phyloP scores from a whole-genome alignment of 768 basidiomycete species.

The Gloeopeniophorella convolvens region DNA sequence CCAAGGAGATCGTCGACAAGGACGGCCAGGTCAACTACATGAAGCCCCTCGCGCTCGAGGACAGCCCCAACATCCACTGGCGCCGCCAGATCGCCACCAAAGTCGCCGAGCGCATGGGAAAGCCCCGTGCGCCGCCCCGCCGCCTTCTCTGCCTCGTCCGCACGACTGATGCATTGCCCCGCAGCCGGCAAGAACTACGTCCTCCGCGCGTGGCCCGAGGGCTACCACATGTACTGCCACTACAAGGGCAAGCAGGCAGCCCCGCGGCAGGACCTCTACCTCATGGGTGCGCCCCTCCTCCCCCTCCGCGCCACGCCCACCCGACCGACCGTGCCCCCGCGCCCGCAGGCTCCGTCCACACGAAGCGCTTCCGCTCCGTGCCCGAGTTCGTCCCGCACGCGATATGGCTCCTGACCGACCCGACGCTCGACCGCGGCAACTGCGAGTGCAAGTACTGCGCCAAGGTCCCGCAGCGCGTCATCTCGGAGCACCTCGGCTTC shows the following conservation, averaged over 20 bases:
- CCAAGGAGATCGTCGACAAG: conserved; percentile 42
- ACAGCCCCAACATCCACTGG: conserved; percentile 53
- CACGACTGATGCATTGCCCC: not conserved
- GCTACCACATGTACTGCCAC: conserved; percentile 71
- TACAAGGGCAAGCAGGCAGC: conserved; percentile 50
- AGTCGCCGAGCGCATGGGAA: conserved; percentile 38
- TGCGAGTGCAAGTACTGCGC: conserved; percentile 78
- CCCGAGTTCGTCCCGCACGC: conserved; percentile 85
- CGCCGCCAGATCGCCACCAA: conserved; percentile 32
- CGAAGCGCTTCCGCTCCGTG: conserved; percentile 65
- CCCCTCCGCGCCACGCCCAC: not conserved
- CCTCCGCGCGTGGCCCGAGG: conserved; percentile 55
- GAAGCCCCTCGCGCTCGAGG: conserved; percentile 45
- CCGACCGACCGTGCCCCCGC: too few relatives aligned
- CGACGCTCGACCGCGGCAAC: conserved; percentile 37
- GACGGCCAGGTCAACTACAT: conserved; percentile 72
- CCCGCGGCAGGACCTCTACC: conserved; percentile 72
- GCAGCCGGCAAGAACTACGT: conserved; percentile 51
- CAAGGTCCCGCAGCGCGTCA: conserved; percentile 60
- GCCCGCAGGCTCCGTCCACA: conserved; percentile 37
- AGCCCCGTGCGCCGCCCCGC: conserved; percentile 39
- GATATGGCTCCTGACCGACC: conserved; percentile 64
- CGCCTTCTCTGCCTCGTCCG: not conserved
- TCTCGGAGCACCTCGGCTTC: conserved; percentile 52
- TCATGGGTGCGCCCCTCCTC: conserved; percentile 47